Evolutionary conservation across 345 rosid genomes (phyloP).

Genomic region (Moringa oleifera): DNA sequence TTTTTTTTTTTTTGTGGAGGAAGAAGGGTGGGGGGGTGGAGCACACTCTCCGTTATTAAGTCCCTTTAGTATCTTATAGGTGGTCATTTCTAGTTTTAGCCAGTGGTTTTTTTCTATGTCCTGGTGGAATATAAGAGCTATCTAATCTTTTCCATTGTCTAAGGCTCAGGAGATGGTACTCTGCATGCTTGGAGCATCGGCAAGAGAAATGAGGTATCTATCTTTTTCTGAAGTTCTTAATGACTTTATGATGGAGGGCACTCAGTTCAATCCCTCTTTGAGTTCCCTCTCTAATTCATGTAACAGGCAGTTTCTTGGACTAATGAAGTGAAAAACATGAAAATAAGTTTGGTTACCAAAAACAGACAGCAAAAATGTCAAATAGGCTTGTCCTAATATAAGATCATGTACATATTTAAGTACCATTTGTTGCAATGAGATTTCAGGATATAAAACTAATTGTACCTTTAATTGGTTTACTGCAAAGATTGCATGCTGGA

Average conservation of each 20-base stretch:
- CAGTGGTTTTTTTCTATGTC: too few relatives aligned
- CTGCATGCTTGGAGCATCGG: conserved; percentile 90
- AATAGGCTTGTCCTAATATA: too few relatives aligned
- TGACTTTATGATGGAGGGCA: background rate
- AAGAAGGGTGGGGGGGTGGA: too few relatives aligned
- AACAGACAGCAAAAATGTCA: too few relatives aligned
- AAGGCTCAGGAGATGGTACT: conserved; percentile 95
- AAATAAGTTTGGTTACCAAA: too few relatives aligned
- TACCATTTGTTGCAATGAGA: background rate
- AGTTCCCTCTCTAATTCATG: too few relatives aligned
- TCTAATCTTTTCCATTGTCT: conserved; percentile 6
- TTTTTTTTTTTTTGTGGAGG: too few relatives aligned
- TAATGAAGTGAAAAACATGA: too few relatives aligned
- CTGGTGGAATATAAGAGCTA: background rate
- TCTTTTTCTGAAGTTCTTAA: background rate
- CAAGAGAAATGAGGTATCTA: conserved; percentile 61
- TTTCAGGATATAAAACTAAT: background rate
- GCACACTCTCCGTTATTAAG: too few relatives aligned
- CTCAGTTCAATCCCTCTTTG: too few relatives aligned
- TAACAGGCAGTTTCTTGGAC: too few relatives aligned
- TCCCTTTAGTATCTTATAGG: background rate
- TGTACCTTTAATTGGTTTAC: background rate
- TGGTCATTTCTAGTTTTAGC: background rate
- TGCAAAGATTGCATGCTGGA: conserved; percentile 67
- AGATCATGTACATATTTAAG: too few relatives aligned